These are phyloP conservation scores for Schrenkiella parvula DNA, from an alignment of 345 rosid species.

Conservation along the genomic window DNA sequence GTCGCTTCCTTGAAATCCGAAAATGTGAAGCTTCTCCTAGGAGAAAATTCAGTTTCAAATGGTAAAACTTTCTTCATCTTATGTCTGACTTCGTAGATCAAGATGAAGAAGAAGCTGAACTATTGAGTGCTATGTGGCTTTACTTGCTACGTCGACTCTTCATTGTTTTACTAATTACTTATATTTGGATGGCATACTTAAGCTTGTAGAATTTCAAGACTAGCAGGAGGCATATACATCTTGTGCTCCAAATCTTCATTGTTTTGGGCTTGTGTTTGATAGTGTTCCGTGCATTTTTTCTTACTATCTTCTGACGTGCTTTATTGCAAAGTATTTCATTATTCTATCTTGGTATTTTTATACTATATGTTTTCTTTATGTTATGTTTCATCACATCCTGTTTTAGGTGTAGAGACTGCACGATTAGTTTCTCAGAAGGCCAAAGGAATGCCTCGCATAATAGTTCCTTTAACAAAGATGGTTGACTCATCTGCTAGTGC, in stretches of 20 bases:
- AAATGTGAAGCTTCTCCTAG: conserved; percentile 68
- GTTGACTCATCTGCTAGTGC: conserved; percentile 52
- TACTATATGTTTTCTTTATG: neutral
- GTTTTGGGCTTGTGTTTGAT: neutral
- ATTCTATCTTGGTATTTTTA: neutral
- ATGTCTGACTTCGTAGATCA: neutral
- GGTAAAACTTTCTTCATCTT: conserved; percentile 27
- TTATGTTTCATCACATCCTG: neutral
- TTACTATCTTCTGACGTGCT: neutral
- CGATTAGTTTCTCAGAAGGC: conserved; percentile 78
- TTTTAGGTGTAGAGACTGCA: conserved; percentile 49
- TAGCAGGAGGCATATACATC: too few species aligned
- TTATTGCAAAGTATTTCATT: neutral
- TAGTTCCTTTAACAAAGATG: conserved; percentile 51
- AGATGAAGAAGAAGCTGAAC: neutral
- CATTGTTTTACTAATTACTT: too few species aligned
- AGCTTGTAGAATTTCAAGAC: too few species aligned
- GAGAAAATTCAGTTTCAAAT: conserved; percentile 32
- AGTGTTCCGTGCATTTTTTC: neutral
- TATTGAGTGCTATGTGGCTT: neutral
- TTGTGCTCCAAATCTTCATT: neutral
- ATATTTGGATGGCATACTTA: too few species aligned
- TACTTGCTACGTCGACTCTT: neutral
- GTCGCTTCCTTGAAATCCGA: conserved; percentile 62
- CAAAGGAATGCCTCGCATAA: conserved; percentile 83